Percentiles rank a stretch among this genome's conserved stretches.
Evolutionary conservation across 331 rosid genomes (phyloP).

Genomic region (Rosa hybrid): DNA sequence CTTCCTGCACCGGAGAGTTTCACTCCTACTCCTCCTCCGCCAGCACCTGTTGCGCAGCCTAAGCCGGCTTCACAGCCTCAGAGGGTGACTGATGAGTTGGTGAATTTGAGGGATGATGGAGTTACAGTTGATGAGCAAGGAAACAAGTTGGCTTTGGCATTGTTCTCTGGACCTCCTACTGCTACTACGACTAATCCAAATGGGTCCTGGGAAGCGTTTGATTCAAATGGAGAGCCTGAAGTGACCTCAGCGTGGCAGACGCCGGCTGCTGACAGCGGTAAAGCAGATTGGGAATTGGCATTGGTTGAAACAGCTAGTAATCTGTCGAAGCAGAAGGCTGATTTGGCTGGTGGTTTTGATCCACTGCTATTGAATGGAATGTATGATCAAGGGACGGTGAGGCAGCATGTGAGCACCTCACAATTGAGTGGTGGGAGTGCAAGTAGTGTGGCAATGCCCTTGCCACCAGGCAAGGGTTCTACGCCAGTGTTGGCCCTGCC

Average conservation of each 20-base stretch:
- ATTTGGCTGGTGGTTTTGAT: constrained; percentile 84
- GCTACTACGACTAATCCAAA: constrained; percentile 37
- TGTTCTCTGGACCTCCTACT: constrained; percentile 59
- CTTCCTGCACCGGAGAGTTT: constrained; percentile 82
- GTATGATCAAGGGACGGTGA: constrained; percentile 94
- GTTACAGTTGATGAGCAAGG: constrained; percentile 79
- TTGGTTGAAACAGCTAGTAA: constrained; percentile 70
- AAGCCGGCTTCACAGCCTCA: constrained; percentile 31
- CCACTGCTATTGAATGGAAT: constrained; percentile 76
- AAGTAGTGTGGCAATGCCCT: constrained; percentile 77
- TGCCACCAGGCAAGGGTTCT: constrained; percentile 44
- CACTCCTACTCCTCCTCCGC: constrained; percentile 36
- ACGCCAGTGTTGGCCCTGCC: constrained; percentile 71
- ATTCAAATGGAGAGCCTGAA: constrained; percentile 59
- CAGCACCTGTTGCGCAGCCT: constrained; percentile 29
- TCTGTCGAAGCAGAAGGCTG: constrained; percentile 62
- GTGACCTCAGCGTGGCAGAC: constrained; percentile 82
- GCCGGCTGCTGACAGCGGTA: constrained; percentile 76
- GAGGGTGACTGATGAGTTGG: constrained; percentile 61
- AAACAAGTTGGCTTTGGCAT: constrained; percentile 71
- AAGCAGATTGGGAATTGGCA: constrained; percentile 93
- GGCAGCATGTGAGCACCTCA: constrained; percentile 75
- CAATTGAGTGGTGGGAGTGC: constrained; percentile 80
- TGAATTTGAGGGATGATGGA: constrained; percentile 65
- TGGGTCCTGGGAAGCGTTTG: constrained; percentile 83